Percentiles rank a stretch among this genome's conserved stretches.
These are phyloP conservation scores for Manihot esculenta DNA, from an alignment of 441 rosid species.

Conservation along the genomic window DNA sequence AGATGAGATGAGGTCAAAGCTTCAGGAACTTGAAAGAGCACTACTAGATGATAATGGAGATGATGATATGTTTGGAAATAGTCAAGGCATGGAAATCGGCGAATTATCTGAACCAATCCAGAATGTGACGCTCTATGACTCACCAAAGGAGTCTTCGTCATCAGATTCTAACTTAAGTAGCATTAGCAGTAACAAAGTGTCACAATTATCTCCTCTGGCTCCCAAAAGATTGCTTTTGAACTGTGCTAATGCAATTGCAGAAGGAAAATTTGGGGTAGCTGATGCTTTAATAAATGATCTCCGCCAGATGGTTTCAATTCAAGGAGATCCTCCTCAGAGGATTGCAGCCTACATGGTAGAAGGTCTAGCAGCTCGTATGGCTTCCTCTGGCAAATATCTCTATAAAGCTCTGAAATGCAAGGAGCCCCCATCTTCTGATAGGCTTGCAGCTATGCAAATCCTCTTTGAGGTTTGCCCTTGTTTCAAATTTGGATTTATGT, in stretches of 20 bases:
- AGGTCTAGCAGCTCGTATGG: slow-evolving; percentile 96
- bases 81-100: slow-evolving; percentile 64
- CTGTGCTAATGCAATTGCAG: slow-evolving; percentile 69
- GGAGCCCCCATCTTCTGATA: slow-evolving; percentile 91
- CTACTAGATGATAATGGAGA: slow-evolving; percentile 59
- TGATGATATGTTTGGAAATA: slow-evolving; percentile 38
- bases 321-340: slow-evolving; percentile 93
- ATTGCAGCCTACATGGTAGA: slow-evolving; percentile 99
- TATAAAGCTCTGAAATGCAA: slow-evolving; percentile 94
- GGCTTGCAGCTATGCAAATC: slow-evolving; percentile 99
- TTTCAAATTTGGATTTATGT: slow-evolving; percentile 89
- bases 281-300: slow-evolving; percentile 64
- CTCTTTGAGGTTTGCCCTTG: slow-evolving; percentile 98
- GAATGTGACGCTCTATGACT: slow-evolving; percentile 51
- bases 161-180: slow-evolving; percentile 75
- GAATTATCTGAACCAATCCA: slow-evolving; percentile 66
- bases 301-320: slow-evolving; percentile 77
- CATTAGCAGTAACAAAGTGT: slow-evolving; percentile 49
- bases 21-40: slow-evolving; percentile 86
- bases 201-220: slow-evolving; percentile 44
- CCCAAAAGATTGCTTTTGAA: slow-evolving; percentile 76
- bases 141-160: slow-evolving; percentile 84
- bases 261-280: slow-evolving; percentile 66
- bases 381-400: slow-evolving; percentile 79
- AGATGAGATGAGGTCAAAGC: slow-evolving; percentile 65